phyloP scores from a whole-genome alignment of 805 yeast species.

The Candida montana region DNA sequence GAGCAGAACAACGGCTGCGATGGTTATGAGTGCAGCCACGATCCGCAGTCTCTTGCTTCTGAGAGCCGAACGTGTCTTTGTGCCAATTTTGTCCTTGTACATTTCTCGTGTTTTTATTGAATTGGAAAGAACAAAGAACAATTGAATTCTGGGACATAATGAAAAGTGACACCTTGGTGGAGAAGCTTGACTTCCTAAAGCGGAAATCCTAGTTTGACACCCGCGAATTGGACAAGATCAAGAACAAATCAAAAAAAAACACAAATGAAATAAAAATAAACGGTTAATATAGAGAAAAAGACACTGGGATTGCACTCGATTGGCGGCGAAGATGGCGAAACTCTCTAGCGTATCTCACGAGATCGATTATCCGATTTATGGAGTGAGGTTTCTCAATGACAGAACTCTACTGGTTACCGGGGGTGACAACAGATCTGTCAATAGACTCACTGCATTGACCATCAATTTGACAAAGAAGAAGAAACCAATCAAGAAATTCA shows the following conservation, averaged over 20 bases:
- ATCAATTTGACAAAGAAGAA: conserved; percentile 49
- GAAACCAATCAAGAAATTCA: conserved; percentile 53
- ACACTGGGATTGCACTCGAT: no score
- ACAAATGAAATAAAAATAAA: no score
- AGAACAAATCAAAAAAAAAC: no score
- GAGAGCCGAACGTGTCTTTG: neutral
- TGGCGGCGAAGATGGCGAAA: no score
- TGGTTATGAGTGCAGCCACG: neutral
- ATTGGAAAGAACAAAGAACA: neutral
- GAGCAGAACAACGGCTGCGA: neutral
- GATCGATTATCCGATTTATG: conserved; percentile 73
- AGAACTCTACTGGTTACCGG: conserved; percentile 72
- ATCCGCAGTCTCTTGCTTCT: neutral
- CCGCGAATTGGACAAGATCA: neutral
- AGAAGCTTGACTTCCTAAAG: conserved; percentile 4
- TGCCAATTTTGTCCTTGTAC: conserved; percentile 2
- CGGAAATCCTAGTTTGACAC: neutral
- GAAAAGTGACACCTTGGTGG: no score
- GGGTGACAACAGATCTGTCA: conserved; percentile 55
- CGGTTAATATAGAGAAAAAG: no score
- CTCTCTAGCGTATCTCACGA: conserved; percentile 18
- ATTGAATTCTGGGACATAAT: no score
- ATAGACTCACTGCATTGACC: conserved; percentile 69
- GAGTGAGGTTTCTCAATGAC: conserved; percentile 66
- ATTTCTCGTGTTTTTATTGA: neutral